Percentiles rank a stretch among this genome's conserved stretches.
Conservation (phyloP, 163 green algal genomes). For the Trebouxiophyceae sp. region DNA sequence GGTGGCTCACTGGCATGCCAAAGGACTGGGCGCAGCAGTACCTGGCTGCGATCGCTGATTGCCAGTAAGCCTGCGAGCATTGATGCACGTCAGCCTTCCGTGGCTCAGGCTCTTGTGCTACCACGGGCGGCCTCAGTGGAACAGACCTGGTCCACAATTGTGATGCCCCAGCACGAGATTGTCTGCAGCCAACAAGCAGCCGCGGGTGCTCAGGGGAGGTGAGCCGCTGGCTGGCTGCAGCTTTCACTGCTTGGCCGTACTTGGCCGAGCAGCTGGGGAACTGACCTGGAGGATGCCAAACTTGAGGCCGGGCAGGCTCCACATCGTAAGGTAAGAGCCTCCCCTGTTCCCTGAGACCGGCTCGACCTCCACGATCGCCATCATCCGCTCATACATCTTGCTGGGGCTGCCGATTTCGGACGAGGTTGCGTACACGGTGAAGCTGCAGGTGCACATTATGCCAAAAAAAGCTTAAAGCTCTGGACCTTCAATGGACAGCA, state of each 20-base stretch:
- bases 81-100: too few relatives aligned
- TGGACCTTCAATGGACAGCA: too few relatives aligned
- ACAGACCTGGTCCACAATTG: constrained; percentile 14
- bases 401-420: constrained; percentile 27
- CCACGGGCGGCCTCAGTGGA: too few relatives aligned
- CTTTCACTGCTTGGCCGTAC: too few relatives aligned
- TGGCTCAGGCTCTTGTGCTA: too few relatives aligned
- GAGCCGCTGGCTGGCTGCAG: too few relatives aligned
- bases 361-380: constrained; percentile 3
- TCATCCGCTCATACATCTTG: constrained; percentile 52
- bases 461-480: too few relatives aligned
- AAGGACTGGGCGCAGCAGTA: too few relatives aligned
- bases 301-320: constrained; percentile 70
- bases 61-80: constrained; percentile 77
- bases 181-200: constrained; percentile 71
- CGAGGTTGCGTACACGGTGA: constrained; percentile 49
- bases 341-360: constrained; percentile 59
- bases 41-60: constrained; percentile 70
- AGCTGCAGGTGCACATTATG: too few relatives aligned
- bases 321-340: constrained; percentile 77
- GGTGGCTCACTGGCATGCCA: too few relatives aligned
- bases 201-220: too few relatives aligned
- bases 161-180: constrained; percentile 68
- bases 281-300: constrained; percentile 52
- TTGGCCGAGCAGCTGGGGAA: not conserved